Percentiles rank a stretch among this genome's conserved stretches.
Evolutionary conservation across 768 basidiomycete genomes (phyloP).

Genomic region (Amyloporia xantha): DNA sequence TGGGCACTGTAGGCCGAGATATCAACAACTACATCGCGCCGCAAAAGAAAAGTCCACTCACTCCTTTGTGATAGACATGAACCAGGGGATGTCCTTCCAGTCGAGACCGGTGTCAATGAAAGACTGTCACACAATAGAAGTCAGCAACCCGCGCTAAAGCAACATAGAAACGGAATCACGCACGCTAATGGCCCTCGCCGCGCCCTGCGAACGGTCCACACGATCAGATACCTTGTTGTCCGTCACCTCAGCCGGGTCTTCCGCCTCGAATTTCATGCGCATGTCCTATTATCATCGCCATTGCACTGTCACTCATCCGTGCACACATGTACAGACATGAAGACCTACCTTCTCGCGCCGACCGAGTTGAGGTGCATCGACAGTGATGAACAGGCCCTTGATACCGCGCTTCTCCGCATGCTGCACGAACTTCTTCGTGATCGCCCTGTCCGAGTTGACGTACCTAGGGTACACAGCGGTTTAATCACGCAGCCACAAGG

Average conservation of each 20-base stretch:
- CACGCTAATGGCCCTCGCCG: conserved; percentile 89
- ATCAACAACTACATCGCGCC: too few species aligned
- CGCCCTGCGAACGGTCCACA: conserved; percentile 84
- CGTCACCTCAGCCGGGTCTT: conserved; percentile 50
- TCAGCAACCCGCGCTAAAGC: not conserved
- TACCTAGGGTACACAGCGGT: conserved; percentile 4
- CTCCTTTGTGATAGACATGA: conserved; percentile 54
- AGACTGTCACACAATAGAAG: conserved; percentile 44
- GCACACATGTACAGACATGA: too few species aligned
- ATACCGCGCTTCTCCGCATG: conserved; percentile 89
- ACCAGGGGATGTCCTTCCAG: conserved; percentile 78
- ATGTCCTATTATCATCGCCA: conserved; percentile 53
- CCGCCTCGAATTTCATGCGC: conserved; percentile 92
- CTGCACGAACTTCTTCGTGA: conserved; percentile 81
- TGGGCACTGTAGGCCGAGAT: conserved; percentile 51
- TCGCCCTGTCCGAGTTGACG: conserved; percentile 57
- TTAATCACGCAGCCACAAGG: not conserved
- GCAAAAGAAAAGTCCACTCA: too few species aligned
- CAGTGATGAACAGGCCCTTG: conserved; percentile 93
- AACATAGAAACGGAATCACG: too few species aligned
- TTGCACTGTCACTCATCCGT: not conserved
- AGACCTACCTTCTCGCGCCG: conserved; percentile 69
- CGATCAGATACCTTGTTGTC: conserved; percentile 40
- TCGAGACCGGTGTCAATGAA: conserved; percentile 91
- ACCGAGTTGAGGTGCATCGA: conserved; percentile 95